A percentile compares a stretch with the other conserved stretches of the same genome.
These are phyloP conservation scores for Tulasnella sp. DNA, from an alignment of 768 basidiomycete genomes.

Conservation along the genomic window DNA sequence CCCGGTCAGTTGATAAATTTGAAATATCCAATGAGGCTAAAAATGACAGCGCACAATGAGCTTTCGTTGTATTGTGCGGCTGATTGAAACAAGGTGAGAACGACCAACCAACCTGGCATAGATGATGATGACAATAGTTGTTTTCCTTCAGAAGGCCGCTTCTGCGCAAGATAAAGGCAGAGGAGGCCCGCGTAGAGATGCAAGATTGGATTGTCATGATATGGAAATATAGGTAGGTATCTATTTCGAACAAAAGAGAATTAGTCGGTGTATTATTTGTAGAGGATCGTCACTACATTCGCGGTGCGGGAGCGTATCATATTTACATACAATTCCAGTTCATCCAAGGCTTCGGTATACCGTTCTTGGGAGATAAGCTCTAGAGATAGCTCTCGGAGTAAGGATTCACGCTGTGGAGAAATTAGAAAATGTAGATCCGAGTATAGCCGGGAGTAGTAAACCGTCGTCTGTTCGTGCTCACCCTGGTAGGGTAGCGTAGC, in stretches of 20 bases:
- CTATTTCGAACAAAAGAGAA: conserved; percentile 33
- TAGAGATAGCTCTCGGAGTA: conserved; percentile 67
- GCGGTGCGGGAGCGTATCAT: neutral
- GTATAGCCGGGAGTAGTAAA: too few species aligned
- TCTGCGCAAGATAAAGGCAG: conserved; percentile 36
- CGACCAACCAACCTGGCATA: neutral
- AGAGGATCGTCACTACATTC: too few species aligned
- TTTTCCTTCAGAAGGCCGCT: neutral
- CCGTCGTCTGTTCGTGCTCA: conserved; percentile 36
- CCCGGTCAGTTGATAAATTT: conserved; percentile 28
- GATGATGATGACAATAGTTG: neutral
- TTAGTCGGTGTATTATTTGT: too few species aligned
- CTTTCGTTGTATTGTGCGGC: too few species aligned
- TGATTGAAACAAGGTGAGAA: too few species aligned
- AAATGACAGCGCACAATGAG: conserved; percentile 11
- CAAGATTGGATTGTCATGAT: conserved; percentile 66
- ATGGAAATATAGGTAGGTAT: conserved; percentile 81
- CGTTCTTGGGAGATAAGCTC: conserved; percentile 47
- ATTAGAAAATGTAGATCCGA: too few species aligned
- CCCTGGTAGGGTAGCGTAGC: conserved; percentile 56
- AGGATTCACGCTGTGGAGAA: conserved; percentile 50
- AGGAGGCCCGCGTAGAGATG: conserved; percentile 78
- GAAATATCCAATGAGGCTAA: neutral
- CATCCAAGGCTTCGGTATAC: conserved; percentile 65
- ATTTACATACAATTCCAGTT: conserved; percentile 64